These are phyloP conservation scores for Ganoderma sinense DNA, from an alignment of 1,284 basidiomycete species.

Conservation along the genomic window DNA sequence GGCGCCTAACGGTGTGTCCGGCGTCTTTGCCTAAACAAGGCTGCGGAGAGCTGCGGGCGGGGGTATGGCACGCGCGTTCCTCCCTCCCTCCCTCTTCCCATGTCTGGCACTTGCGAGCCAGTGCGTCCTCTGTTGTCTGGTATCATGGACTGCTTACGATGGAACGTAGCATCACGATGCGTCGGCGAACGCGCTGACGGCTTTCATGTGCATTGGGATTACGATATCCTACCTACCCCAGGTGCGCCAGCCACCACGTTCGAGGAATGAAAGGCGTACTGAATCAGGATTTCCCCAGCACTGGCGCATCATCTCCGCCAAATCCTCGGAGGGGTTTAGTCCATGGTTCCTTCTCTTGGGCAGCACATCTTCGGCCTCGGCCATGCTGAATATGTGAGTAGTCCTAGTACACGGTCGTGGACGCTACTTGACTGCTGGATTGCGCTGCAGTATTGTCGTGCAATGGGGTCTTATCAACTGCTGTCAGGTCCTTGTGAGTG, in stretches of 20 bases:
- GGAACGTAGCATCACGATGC: constrained; percentile 73
- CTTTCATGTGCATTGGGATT: constrained; percentile 81
- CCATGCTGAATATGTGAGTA: constrained; percentile 82
- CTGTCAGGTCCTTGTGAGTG: constrained; percentile 77
- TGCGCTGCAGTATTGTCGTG: constrained; percentile 69
- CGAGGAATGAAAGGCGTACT: background rate
- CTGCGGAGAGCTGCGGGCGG: constrained; percentile 15
- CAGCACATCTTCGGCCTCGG: constrained; percentile 83
- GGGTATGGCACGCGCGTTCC: constrained; percentile 22
- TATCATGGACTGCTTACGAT: background rate
- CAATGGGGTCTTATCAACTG: constrained; percentile 91
- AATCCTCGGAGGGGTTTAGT: constrained; percentile 88
- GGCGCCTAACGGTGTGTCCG: constrained; percentile 13
- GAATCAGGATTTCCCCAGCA: constrained; percentile 52
- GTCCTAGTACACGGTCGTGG: background rate
- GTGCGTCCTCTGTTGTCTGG: constrained; percentile 10
- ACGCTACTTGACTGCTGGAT: background rate
- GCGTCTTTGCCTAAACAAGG: constrained; percentile 1
- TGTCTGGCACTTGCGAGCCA: constrained; percentile 26
- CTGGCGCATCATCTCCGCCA: constrained; percentile 74
- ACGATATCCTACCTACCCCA: constrained; percentile 91
- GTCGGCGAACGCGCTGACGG: constrained; percentile 76
- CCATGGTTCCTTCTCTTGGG: constrained; percentile 96
- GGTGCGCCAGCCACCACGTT: constrained; percentile 49
- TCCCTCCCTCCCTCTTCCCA: constrained; percentile 20